Percentiles rank a stretch among this genome's conserved stretches.
Evolutionary conservation across 1,139 yeast species (phyloP).

Genomic region (Pichia sp.): DNA sequence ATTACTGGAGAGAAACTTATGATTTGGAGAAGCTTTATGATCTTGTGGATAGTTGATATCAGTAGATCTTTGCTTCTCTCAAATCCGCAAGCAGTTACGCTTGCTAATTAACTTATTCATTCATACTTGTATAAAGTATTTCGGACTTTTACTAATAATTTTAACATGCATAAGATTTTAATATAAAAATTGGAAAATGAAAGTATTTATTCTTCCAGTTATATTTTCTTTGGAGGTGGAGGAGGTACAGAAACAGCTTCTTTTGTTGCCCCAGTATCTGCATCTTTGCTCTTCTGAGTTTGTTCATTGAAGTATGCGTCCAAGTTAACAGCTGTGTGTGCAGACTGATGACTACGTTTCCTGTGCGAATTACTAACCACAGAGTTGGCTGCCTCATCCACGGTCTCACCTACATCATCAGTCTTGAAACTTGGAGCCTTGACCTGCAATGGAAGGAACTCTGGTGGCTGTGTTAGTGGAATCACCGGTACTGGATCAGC

Average conservation of each 20-base stretch:
- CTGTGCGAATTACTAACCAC: conserved; percentile 11
- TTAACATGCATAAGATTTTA: neutral
- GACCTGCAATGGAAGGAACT: conserved; percentile 15
- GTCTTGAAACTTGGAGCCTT: conserved; percentile 14
- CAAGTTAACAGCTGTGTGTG: conserved; percentile 9
- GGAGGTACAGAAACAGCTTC: conserved; percentile 8
- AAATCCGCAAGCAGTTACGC: too few species aligned
- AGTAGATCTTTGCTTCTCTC: neutral
- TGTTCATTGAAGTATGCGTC: conserved; percentile 19
- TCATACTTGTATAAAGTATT: neutral
- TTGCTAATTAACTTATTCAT: neutral
- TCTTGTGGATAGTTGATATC: conserved; percentile 30
- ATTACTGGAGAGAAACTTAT: conserved; percentile 59
- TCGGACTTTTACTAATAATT: neutral
- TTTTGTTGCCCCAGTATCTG: neutral
- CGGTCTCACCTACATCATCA: conserved; percentile 11
- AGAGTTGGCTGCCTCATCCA: conserved; percentile 15
- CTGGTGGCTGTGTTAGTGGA: conserved; percentile 17
- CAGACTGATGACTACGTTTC: conserved; percentile 9
- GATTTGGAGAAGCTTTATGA: conserved; percentile 60
- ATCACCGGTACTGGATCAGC: conserved; percentile 4
- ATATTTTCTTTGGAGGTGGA: conserved; percentile 12
- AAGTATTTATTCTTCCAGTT: neutral
- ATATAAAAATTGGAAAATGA: neutral
- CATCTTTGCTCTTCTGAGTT: conserved; percentile 10